Evolutionary conservation across 176 grass and related monocot genomes (phyloP), one percentile per base, ranked within the genome.

Genomic region (Pontederia paniculata): DNA sequence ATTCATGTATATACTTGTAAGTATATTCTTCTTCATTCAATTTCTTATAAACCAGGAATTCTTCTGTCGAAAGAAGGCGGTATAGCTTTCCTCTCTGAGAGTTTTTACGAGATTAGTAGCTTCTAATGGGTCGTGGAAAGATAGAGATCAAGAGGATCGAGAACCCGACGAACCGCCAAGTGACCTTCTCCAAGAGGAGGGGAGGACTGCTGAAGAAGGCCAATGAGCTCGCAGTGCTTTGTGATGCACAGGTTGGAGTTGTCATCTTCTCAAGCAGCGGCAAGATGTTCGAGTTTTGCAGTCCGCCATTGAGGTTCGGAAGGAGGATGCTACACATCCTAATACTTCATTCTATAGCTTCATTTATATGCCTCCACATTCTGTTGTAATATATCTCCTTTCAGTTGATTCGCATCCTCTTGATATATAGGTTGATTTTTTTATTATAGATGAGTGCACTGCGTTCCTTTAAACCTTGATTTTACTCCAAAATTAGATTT

Each of bases 91-190:
- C 10, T 18, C 17, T 19, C 4, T 44, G 1, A 18, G 41, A 17
- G 1, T 31, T 31, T 31, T 31, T 1, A 31, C 25, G 25, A 31
- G 25, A 31, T 31, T 31, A 31, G 25, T 71, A 15, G 50, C 68
- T 31, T 15, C 69, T 25, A 57, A 87, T 88, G 84, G 84, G 84
- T 17, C 79, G 84, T 9, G 84, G 84, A 17, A 88, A 88, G 76
- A 88, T 88, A 59, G 79, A 83, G 75, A 88, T 88, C 76, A 88
- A 88, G 79, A 67, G 76, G 76, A 88, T 88, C 53, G 84, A 88
- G 79, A 88, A 88, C 63, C 55, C 79, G 7, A 88, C 84, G 28
- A 88, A 88, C 72, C 64, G 84, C 41, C 84, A 88, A 76, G 84
- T 88, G 5, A 88, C 84, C 59, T 88, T 83, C 84, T 88, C 84